Conservation (phyloP, 148 eudicot genomes). For the Mesembryanthemum crystallinum region DNA sequence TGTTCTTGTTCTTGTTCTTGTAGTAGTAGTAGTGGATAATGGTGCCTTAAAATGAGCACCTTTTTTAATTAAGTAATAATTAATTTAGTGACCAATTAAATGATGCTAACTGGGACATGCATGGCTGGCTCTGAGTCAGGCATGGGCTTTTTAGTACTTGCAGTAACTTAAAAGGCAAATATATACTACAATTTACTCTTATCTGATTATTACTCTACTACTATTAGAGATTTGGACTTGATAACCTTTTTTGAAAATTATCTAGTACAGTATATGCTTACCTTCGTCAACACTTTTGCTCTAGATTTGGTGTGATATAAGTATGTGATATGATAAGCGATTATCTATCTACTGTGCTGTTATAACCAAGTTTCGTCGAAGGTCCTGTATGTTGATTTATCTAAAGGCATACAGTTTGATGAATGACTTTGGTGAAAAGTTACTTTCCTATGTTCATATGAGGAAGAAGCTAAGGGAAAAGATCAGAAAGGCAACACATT, state of each 20-base stretch:
- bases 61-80: not conserved
- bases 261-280: not conserved
- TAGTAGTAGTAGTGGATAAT: not conserved
- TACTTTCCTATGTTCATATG: no score
- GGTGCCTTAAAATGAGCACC: conserved; percentile 13
- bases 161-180: conserved; percentile 33
- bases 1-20: no score
- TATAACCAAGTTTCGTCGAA: not conserved
- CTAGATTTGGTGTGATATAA: not conserved
- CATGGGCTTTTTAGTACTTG: conserved; percentile 24
- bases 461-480: no score
- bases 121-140: conserved; percentile 33
- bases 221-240: conserved; percentile 15
- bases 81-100: not conserved
- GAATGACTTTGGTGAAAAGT: no score
- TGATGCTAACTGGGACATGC: conserved; percentile 22
- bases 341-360: no score
- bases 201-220: conserved; percentile 10
- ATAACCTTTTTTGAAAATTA: conserved; percentile 20
- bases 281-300: conserved; percentile 6
- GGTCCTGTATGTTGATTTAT: not conserved
- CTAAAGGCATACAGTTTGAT: no score
- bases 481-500: no score
- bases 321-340: not conserved
- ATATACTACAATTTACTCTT: no score